Evolutionary conservation across 768 basidiomycete species (phyloP), one percentile per base, ranked within the genome.

Genomic region (Hypholoma fasciculare): DNA sequence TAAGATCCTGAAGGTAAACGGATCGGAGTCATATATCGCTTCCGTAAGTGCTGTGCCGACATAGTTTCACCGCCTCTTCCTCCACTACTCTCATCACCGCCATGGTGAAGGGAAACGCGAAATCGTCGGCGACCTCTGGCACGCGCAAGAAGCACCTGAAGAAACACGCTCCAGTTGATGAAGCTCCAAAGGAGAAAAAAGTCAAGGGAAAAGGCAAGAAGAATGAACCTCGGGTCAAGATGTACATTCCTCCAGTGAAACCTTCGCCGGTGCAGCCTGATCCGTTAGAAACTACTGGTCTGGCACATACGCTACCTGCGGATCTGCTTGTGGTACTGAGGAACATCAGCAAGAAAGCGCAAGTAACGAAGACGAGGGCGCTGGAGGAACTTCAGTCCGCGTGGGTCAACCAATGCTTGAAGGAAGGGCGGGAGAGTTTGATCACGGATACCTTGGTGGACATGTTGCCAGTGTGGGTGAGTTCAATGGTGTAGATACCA

Each of bases 121-220:
- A 91, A 68, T 90, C 90, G 3, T 96, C 93, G 4, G 94, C 94
- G 20, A 80, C 87, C 0, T 86, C 92, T 0, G 92, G 76, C 4
- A 98, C 96, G 8, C 85, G 95, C 59, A 97, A 96, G 79, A 98
- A 97, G 72, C 92, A 96, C 69, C 90, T 90, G 14, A 85, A 89
- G 59, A 95, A 90, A 68, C 88, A 94, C 70, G 91, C 91, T 14
- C 69, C 69, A 8, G 63, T 70, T 36, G 76, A 78, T 40, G 76
- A 78, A 16, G 69, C 74, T 7, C 67, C 67, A 11, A 75, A 70
- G 70, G 78, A 78, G 58, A 87, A 79, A 71, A 72, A 74, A 66
- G 76, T 76, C 52, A 87, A 80, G 74, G 78, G 76, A 40, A 78
- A 69, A 81, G 83, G 69, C 77, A 80, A 82, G 65, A 82, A 84